Conservation (phyloP, 805 yeast species). For the Pichia nanzhaoensis region DNA sequence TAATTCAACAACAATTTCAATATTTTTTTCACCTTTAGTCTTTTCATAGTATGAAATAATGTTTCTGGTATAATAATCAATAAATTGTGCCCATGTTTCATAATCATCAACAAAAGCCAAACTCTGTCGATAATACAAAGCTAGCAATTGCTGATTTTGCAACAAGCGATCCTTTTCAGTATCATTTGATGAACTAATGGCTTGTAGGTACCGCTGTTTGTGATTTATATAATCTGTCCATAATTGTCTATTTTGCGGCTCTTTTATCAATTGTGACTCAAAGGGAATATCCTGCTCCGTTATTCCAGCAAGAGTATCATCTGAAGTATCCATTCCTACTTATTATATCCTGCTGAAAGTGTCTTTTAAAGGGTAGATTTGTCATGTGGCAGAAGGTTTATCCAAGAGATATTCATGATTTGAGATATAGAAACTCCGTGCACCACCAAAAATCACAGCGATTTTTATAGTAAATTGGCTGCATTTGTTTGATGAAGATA, state of each 20-base stretch:
- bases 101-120: neutral
- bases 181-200: too few relatives aligned
- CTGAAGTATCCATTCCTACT: neutral
- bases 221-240: slow-evolving; percentile 43
- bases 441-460: neutral
- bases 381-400: too few relatives aligned
- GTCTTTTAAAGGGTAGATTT: too few relatives aligned
- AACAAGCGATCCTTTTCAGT: neutral
- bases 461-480: neutral
- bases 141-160: slow-evolving; percentile 1
- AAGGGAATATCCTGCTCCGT: slow-evolving; percentile 28
- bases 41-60: neutral
- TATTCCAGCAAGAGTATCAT: slow-evolving; percentile 7
- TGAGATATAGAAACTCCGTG: too few relatives aligned
- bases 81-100: neutral
- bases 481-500: neutral
- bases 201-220: slow-evolving; percentile 24
- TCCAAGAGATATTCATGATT: too few relatives aligned
- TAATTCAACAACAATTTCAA: neutral
- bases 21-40: too few relatives aligned
- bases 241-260: slow-evolving; percentile 28
- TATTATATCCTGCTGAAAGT: too few relatives aligned
- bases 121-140: neutral
- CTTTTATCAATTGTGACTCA: slow-evolving; percentile 33
- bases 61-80: slow-evolving; percentile 4